phyloP scores from a whole-genome alignment of 1,139 yeast genomes.

The Saccharomycopsis phalli region DNA sequence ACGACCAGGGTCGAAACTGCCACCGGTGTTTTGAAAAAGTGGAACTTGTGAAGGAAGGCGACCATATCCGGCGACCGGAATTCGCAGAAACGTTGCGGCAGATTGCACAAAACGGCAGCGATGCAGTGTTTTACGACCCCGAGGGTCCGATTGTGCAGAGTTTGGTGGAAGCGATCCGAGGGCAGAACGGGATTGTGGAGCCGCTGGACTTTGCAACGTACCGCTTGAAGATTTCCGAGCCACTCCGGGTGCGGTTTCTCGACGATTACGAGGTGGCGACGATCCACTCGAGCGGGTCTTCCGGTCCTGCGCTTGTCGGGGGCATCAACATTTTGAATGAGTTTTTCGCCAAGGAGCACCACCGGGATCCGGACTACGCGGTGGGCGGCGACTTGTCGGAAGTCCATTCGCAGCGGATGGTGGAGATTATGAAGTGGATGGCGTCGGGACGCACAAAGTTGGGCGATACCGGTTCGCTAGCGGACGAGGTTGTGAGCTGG shows the following conservation, averaged over 20 bases:
- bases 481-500: slow-evolving; percentile 27
- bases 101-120: slow-evolving; percentile 68
- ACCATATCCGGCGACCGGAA: slow-evolving; percentile 44
- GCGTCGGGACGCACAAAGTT: slow-evolving; percentile 74
- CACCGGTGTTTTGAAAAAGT: slow-evolving; percentile 21
- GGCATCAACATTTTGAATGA: slow-evolving; percentile 56
- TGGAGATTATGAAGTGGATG: slow-evolving; percentile 93
- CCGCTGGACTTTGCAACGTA: slow-evolving; percentile 59
- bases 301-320: slow-evolving; percentile 74
- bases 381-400: slow-evolving; percentile 36
- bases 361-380: slow-evolving; percentile 22
- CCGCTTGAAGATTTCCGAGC: slow-evolving; percentile 43
- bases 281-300: slow-evolving; percentile 59
- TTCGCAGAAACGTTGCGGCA: slow-evolving; percentile 58
- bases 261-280: slow-evolving; percentile 50
- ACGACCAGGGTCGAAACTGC: too few relatives aligned
- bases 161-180: slow-evolving; percentile 38
- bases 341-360: slow-evolving; percentile 30
- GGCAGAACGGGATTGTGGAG: slow-evolving; percentile 54
- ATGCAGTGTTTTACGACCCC: slow-evolving; percentile 76
- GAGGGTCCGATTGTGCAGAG: slow-evolving; percentile 59
- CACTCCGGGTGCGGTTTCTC: slow-evolving; percentile 41
- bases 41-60: slow-evolving; percentile 43
- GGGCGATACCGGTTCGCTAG: slow-evolving; percentile 44
- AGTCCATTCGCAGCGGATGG: slow-evolving; percentile 52